Percentiles rank a stretch among this genome's conserved stretches.
Evolutionary conservation across 2,329 filamentous ascomycete genomes (phyloP).

Genomic region (Aspergillus phoenicis): DNA sequence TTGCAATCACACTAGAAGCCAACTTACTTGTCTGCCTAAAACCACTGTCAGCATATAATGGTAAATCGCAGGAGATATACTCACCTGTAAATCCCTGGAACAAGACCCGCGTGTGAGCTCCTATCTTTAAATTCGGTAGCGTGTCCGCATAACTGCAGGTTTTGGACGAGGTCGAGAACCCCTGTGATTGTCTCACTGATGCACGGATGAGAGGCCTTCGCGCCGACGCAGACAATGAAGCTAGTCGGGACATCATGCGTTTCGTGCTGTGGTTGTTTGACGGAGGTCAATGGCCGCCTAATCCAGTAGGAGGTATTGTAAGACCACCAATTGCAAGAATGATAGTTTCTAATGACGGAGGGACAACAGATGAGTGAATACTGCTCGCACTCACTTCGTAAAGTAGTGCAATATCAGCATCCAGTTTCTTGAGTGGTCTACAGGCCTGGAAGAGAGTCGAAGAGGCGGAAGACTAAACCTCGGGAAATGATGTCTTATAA

Average conservation of each 20-base stretch:
- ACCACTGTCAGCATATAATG: slow-evolving; percentile 5
- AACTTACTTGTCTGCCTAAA: slow-evolving; percentile 40
- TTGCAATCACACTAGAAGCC: slow-evolving; percentile 8
- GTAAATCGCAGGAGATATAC: slow-evolving; percentile 10
- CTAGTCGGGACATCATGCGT: slow-evolving; percentile 23
- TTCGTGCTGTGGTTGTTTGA: background rate
- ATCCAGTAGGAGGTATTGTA: background rate
- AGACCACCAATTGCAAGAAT: background rate
- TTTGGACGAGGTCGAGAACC: slow-evolving; percentile 38
- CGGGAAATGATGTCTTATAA: background rate
- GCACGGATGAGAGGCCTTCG: slow-evolving; percentile 10
- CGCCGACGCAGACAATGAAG: slow-evolving; percentile 26
- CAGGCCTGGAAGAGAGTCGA: background rate
- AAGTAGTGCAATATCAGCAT: background rate
- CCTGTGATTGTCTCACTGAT: slow-evolving; percentile 15
- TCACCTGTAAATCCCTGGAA: slow-evolving; percentile 71
- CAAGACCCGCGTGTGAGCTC: slow-evolving; percentile 66
- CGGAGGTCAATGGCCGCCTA: background rate
- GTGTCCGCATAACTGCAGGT: slow-evolving; percentile 59
- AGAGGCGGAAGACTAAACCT: background rate
- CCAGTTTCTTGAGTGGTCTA: background rate
- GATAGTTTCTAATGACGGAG: too few relatives aligned
- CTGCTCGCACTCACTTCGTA: too few relatives aligned
- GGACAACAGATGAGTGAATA: too few relatives aligned
- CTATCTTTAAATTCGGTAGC: slow-evolving; percentile 67